A percentile compares a stretch with the other conserved stretches of the same genome.
Evolutionary conservation across 2,329 filamentous ascomycete species (phyloP).

Genomic region (Juglanconis sp.): DNA sequence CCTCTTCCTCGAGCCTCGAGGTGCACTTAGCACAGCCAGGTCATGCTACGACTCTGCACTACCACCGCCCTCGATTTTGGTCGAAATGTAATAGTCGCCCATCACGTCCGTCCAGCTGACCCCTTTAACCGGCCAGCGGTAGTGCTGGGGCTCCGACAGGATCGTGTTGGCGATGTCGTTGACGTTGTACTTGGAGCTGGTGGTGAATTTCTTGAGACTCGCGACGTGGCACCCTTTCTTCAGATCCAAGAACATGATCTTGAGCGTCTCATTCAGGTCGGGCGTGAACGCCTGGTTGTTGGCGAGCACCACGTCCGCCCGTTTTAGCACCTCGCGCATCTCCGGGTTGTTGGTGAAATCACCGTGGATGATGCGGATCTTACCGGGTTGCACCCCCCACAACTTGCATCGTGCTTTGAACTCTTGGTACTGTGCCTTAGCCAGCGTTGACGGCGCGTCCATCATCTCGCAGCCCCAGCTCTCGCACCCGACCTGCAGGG

Average conservation of each 20-base stretch:
- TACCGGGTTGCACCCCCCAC: conserved; percentile 81
- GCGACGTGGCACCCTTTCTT: conserved; percentile 89
- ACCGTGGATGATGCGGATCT: conserved; percentile 75
- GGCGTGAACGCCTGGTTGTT: conserved; percentile 98
- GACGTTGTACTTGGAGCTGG: conserved; percentile 67
- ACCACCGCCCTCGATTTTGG: conserved; percentile 54
- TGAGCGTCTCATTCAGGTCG: conserved; percentile 77
- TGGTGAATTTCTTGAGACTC: conserved; percentile 88
- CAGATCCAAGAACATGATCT: conserved; percentile 88
- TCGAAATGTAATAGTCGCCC: conserved; percentile 86
- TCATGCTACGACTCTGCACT: neutral
- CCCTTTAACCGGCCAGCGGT: conserved; percentile 61
- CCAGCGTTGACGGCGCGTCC: conserved; percentile 81
- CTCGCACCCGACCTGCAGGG: conserved; percentile 88
- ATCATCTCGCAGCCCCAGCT: conserved; percentile 97
- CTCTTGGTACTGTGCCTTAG: conserved; percentile 75
- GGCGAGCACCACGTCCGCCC: conserved; percentile 91
- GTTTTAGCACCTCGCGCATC: conserved; percentile 71
- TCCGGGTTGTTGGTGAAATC: conserved; percentile 75
- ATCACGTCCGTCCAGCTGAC: conserved; percentile 90
- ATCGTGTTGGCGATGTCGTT: conserved; percentile 78
- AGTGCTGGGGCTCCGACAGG: conserved; percentile 65
- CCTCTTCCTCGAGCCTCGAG: neutral
- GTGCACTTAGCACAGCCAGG: neutral
- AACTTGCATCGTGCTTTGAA: conserved; percentile 81